Evolutionary conservation across 192 early-diverging fungal genomes (phyloP).

Genomic region (Backusella westeae): DNA sequence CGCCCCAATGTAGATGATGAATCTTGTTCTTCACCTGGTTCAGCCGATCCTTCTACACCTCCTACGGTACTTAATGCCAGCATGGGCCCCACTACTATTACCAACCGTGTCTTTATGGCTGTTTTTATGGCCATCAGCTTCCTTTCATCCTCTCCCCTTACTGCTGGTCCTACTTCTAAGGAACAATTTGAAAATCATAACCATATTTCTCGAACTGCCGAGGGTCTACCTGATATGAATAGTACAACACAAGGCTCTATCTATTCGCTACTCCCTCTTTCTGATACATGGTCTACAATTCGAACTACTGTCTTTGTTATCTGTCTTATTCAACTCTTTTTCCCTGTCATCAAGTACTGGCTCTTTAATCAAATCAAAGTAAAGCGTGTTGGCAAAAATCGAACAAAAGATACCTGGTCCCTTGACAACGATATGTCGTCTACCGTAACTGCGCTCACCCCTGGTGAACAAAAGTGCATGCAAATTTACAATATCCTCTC

Average conservation of each 20-base stretch:
- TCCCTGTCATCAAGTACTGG: constrained; percentile 17
- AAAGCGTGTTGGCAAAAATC: neutral
- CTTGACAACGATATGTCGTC: neutral
- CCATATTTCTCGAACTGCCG: constrained; percentile 16
- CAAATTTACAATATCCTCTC: constrained; percentile 16
- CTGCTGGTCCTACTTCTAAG: constrained; percentile 19
- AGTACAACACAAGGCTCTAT: neutral
- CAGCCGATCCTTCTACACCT: constrained; percentile 26
- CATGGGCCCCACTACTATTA: neutral
- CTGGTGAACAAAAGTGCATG: constrained; percentile 7
- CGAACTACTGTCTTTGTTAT: constrained; percentile 10
- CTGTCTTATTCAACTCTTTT: constrained; percentile 11
- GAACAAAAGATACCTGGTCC: neutral
- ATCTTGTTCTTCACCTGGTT: neutral
- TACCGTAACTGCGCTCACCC: constrained; percentile 1
- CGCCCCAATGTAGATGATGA: neutral
- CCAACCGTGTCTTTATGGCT: constrained; percentile 51
- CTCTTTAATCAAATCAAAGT: constrained; percentile 12
- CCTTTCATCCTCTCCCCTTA: constrained; percentile 34
- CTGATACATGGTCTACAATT: constrained; percentile 7
- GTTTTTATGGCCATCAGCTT: constrained; percentile 56
- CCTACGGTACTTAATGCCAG: constrained; percentile 4
- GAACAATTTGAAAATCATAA: constrained; percentile 24
- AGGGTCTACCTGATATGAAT: neutral
- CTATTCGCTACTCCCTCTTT: constrained; percentile 11